Evolutionary conservation across 305 asterid genomes (phyloP).

Genomic region (Ilex paraguariensis): DNA sequence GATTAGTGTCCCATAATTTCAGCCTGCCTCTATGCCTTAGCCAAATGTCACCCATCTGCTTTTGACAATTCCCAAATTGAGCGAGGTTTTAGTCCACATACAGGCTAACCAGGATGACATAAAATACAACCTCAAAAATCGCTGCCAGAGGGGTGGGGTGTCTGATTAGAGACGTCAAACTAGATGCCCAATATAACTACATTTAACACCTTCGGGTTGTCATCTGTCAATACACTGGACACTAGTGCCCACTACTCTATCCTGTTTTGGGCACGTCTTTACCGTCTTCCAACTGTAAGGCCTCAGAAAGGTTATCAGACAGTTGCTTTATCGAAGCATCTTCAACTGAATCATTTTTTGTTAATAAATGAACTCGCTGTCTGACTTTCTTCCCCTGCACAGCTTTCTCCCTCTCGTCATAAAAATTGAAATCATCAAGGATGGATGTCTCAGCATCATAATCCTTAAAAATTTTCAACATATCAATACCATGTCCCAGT

Average conservation of each 20-base stretch:
- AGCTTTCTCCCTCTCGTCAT: constrained; percentile 87
- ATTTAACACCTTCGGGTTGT: constrained; percentile 19
- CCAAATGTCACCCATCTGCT: no score
- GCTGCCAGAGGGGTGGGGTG: background rate
- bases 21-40: no score
- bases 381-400: constrained; percentile 77
- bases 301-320: constrained; percentile 63
- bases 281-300: constrained; percentile 64
- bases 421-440: constrained; percentile 83
- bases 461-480: constrained; percentile 80
- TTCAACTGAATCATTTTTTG: constrained; percentile 37
- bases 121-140: background rate
- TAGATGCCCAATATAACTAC: constrained; percentile 3
- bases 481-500: constrained; percentile 84
- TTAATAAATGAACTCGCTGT: constrained; percentile 38
- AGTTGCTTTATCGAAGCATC: constrained; percentile 72
- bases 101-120: background rate
- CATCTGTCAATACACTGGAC: constrained; percentile 21
- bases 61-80: background rate
- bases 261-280: constrained; percentile 46
- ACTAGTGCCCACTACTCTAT: constrained; percentile 25
- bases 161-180: background rate
- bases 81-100: background rate
- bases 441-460: constrained; percentile 85
- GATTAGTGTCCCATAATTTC: background rate